Conservation (phyloP, 768 basidiomycete species). For the Hygrophoropsis aurantiaca region DNA sequence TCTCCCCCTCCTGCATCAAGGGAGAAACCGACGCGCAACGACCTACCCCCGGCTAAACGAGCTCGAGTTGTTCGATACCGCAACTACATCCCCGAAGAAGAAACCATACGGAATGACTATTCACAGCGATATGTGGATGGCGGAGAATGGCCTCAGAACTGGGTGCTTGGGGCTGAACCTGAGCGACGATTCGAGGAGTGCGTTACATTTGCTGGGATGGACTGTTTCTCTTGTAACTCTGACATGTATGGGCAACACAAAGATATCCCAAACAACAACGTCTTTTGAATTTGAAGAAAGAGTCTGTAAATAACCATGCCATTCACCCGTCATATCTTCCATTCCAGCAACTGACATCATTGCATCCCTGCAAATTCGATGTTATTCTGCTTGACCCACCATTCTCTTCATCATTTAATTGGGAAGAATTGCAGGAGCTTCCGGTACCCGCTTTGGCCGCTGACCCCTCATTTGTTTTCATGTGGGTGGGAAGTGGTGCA, state of each 20-base stretch:
- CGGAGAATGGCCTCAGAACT: constrained; percentile 93
- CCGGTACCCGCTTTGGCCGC: constrained; percentile 82
- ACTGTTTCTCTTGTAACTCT: constrained; percentile 1
- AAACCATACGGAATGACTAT: constrained; percentile 96
- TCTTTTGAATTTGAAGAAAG: constrained; percentile 79
- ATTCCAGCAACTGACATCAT: constrained; percentile 50
- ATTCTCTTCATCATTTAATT: constrained; percentile 81
- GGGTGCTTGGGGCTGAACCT: constrained; percentile 86
- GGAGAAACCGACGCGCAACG: constrained; percentile 42
- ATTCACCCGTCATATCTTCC: constrained; percentile 75
- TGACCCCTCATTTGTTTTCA: constrained; percentile 90
- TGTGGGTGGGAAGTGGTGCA: constrained; percentile 94
- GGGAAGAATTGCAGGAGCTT: constrained; percentile 80
- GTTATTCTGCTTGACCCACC: constrained; percentile 90
- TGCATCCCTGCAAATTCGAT: constrained; percentile 79
- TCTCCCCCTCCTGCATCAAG: constrained; percentile 40
- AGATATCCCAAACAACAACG: constrained; percentile 96
- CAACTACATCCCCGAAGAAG: constrained; percentile 91
- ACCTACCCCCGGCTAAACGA: constrained; percentile 69
- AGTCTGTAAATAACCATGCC: constrained; percentile 66
- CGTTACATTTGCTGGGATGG: constrained; percentile 28
- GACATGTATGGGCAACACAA: background rate
- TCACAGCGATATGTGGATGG: constrained; percentile 87
- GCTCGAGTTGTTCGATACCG: constrained; percentile 67
- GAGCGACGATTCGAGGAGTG: constrained; percentile 93